Evolutionary conservation across 2,329 filamentous ascomycete genomes (phyloP).

Genomic region (Pseudocercospora ulei): DNA sequence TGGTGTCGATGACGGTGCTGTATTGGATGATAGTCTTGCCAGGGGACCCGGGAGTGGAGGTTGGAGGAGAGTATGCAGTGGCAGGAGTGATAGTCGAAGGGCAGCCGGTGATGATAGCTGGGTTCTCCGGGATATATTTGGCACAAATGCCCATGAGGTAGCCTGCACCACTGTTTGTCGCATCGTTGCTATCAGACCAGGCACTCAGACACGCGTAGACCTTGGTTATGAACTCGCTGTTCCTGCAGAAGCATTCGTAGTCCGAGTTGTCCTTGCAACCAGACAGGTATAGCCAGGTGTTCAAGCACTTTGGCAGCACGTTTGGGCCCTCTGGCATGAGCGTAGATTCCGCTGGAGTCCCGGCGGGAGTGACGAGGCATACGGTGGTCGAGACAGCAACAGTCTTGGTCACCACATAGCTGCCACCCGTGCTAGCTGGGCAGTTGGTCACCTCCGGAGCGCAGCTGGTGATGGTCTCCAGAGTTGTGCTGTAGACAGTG

Average conservation of each 20-base stretch:
- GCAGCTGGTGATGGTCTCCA: constrained; percentile 34
- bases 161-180: constrained; percentile 60
- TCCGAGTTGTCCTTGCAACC: constrained; percentile 79
- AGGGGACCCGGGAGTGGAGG: constrained; percentile 13
- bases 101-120: constrained; percentile 70
- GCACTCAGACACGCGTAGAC: constrained; percentile 74
- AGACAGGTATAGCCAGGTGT: constrained; percentile 71
- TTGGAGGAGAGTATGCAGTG: constrained; percentile 25
- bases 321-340: constrained; percentile 47
- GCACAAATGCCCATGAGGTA: constrained; percentile 93
- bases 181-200: constrained; percentile 56
- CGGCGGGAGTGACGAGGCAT: constrained; percentile 33
- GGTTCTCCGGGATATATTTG: constrained; percentile 61
- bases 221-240: constrained; percentile 62
- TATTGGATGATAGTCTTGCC: constrained; percentile 23
- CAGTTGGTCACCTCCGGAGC: constrained; percentile 32
- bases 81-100: constrained; percentile 49
- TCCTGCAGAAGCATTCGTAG: constrained; percentile 74
- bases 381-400: constrained; percentile 37
- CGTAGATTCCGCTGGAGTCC: constrained; percentile 13
- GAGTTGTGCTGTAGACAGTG: constrained; percentile 23
- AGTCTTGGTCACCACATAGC: constrained; percentile 27
- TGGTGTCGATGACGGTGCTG: constrained; percentile 32
- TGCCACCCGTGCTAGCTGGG: constrained; percentile 32
- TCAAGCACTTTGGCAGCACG: constrained; percentile 77